phyloP scores from a whole-genome alignment of 73 alveolate species.

The Blepharisma japonicum region DNA sequence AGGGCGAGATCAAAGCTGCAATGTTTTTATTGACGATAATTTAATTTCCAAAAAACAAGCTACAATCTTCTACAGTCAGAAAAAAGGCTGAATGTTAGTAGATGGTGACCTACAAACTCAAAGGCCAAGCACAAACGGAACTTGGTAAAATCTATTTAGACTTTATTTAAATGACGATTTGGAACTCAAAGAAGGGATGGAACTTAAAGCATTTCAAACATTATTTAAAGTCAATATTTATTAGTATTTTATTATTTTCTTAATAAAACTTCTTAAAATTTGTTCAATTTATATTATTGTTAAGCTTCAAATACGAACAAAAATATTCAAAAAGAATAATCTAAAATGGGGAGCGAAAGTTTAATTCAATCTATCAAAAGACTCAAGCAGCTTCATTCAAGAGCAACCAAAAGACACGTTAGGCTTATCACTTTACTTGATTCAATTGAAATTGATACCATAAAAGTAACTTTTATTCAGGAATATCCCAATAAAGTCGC shows the following conservation, averaged over 20 bases:
- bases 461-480: background rate
- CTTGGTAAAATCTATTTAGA: slow-evolving; percentile 16
- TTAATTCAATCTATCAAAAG: too few species aligned
- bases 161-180: background rate
- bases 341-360: too few species aligned
- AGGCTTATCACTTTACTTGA: background rate
- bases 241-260: too few species aligned
- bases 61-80: background rate
- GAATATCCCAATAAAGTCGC: background rate
- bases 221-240: background rate
- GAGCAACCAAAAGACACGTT: background rate
- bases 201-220: slow-evolving; percentile 11
- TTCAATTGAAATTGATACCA: background rate
- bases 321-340: too few species aligned
- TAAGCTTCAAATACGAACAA: too few species aligned
- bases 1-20: background rate
- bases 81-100: slow-evolving; percentile 16
- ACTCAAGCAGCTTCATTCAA: too few species aligned
- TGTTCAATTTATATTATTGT: too few species aligned
- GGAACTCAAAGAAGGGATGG: background rate
- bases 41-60: slow-evolving; percentile 10
- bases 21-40: slow-evolving; percentile 3
- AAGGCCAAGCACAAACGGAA: slow-evolving; percentile 28
- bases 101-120: background rate
- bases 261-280: too few species aligned